Percentiles rank a stretch among this genome's conserved stretches.
phyloP scores from a whole-genome alignment of 768 basidiomycete species.

The Phanerochaete carnosa region DNA sequence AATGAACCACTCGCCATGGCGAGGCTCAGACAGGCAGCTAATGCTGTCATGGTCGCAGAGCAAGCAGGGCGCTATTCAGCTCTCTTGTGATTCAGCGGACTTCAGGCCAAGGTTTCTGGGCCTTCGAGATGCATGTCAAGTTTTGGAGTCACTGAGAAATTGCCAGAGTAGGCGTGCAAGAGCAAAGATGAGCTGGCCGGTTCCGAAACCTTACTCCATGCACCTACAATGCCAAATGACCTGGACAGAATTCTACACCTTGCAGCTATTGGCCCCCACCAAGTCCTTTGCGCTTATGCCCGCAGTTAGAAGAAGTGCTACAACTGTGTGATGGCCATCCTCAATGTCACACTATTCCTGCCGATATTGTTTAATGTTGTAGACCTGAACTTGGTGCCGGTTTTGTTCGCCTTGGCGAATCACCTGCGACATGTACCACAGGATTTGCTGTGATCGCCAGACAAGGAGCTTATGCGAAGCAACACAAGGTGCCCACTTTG shows the following conservation, averaged over 20 bases:
- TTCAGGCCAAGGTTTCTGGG: slow-evolving; percentile 12
- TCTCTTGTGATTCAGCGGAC: slow-evolving; percentile 19
- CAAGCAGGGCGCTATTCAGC: slow-evolving; percentile 59
- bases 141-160: slow-evolving; percentile 45
- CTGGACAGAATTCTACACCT: slow-evolving; percentile 56
- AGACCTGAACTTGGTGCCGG: slow-evolving; percentile 75
- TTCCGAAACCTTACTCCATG: slow-evolving; percentile 64
- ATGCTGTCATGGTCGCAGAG: slow-evolving; percentile 46
- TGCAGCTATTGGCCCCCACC: slow-evolving; percentile 74
- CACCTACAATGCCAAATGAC: slow-evolving; percentile 41
- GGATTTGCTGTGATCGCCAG: slow-evolving; percentile 65
- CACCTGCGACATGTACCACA: slow-evolving; percentile 72
- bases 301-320: slow-evolving; percentile 60
- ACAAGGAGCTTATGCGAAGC: slow-evolving; percentile 37
- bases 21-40: slow-evolving; percentile 18
- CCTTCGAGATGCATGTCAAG: slow-evolving; percentile 29
- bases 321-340: slow-evolving; percentile 64
- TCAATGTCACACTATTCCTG: slow-evolving; percentile 66
- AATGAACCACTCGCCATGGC: neutral
- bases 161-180: slow-evolving; percentile 72
- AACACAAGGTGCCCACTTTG: too few relatives aligned
- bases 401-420: slow-evolving; percentile 70
- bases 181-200: slow-evolving; percentile 67
- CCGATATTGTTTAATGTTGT: slow-evolving; percentile 67
- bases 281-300: slow-evolving; percentile 72